Percentiles rank a stretch among this genome's conserved stretches.
Conservation (phyloP, 768 basidiomycete species). For the Butyriboletus loyo region DNA sequence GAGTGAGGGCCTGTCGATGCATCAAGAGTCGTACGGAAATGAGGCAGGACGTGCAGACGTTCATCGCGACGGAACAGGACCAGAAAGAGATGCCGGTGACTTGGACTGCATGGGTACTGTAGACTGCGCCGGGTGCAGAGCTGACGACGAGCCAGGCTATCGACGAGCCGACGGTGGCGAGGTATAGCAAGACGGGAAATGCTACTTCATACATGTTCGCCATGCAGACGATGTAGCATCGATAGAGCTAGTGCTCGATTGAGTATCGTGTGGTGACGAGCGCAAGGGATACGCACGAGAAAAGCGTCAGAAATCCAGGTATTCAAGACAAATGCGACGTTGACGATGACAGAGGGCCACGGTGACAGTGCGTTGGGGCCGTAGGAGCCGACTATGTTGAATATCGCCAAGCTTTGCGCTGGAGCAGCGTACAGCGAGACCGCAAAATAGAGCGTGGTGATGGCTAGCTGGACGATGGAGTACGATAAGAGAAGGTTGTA, state of each 20-base stretch:
- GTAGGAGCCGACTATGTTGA: conserved; percentile 4
- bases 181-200: conserved; percentile 10
- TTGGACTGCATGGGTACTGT: conserved; percentile 15
- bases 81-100: conserved; percentile 12
- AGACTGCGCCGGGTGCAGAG: conserved; percentile 13
- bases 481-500: conserved; percentile 15
- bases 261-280: background rate
- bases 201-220: background rate
- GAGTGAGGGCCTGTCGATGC: conserved; percentile 12
- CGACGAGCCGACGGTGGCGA: conserved; percentile 14
- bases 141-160: conserved; percentile 17
- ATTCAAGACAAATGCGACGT: conserved; percentile 16
- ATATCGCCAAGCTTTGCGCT: conserved; percentile 9
- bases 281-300: conserved; percentile 11
- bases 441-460: conserved; percentile 20
- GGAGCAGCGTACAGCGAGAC: conserved; percentile 19
- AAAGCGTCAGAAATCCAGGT: conserved; percentile 23
- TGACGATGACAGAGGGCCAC: conserved; percentile 14
- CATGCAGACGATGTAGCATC: conserved; percentile 22
- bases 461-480: conserved; percentile 11
- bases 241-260: conserved; percentile 15
- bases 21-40: conserved; percentile 18
- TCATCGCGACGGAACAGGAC: conserved; percentile 15
- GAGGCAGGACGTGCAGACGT: conserved; percentile 13
- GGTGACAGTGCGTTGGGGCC: conserved; percentile 12